Evolutionary conservation across 2,329 filamentous ascomycete species (phyloP), one percentile per base, ranked within the genome.

Genomic region (Arachnopeziza araneosa): DNA sequence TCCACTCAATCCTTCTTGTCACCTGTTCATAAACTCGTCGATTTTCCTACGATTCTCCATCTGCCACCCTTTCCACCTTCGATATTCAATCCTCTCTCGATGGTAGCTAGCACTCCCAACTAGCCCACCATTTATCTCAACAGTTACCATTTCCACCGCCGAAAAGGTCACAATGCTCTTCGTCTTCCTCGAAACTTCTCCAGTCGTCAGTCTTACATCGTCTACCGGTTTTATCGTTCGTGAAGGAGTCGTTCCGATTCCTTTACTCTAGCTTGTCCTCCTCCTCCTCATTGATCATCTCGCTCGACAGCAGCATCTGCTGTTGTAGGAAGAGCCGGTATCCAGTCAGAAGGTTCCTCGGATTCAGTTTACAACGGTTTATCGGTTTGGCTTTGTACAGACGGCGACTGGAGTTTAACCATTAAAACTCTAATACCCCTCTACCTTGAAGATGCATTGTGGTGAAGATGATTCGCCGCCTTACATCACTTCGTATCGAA

Each of bases 141-240:
- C 63, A 63, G 57, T 59, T 65, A 69, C 67, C 69, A 68, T 65
- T 67, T 70, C 63, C 65, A 65, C 58, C 68, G 64, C 67, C 66
- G 70, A 64, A 71, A 70, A 69, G 66, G 66, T 69, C 71, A 84
- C 77, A 70, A 87, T 87, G 84, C 79, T 77, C 81, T 72, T 84
- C 83, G 79, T 76, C 78, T 77, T 74, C 75, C 73, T 73, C 69
- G 69, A 69, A 69, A 67, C 72, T 72, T 74, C 73, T 77, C 80
- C 83, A 86, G 84, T 86, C 83, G 83, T 79, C 81, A 77, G 82
- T 82, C 80, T 78, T 75, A 80, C 78, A 76, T 78, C 76, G 82
- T 83, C 80, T 72, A 78, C 82, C 82, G 81, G 82, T 82, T 74
- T 78, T 73, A 78, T 83, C 78, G 73, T 78, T 77, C 73, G 78